phyloP scores from a whole-genome alignment of 345 rosid genomes.

The Brassica nigra region DNA sequence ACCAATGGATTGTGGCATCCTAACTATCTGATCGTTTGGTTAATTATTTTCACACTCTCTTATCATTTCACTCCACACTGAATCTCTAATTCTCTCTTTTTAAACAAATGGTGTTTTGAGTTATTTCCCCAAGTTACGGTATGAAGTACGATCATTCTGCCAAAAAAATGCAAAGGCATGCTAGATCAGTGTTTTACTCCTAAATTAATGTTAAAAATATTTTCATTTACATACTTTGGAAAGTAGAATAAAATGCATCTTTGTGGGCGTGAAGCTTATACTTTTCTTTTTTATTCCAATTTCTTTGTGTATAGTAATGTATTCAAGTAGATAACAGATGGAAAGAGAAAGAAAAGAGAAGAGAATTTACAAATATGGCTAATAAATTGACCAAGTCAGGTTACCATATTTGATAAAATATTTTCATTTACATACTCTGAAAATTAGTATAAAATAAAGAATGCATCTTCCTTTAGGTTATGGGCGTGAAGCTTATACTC shows the following conservation, averaged over 20 bases:
- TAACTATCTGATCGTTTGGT: background rate
- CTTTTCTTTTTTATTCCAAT: background rate
- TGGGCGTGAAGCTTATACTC: background rate
- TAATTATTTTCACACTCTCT: background rate
- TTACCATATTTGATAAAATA: constrained; percentile 22
- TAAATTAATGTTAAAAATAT: background rate
- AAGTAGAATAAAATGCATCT: background rate
- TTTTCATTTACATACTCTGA: background rate
- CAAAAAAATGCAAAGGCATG: background rate
- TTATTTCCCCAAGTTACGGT: background rate
- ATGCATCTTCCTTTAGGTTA: background rate
- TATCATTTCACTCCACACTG: background rate
- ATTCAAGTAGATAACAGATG: background rate
- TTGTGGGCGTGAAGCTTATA: too few species aligned
- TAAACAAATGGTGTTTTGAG: background rate
- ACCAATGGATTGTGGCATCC: background rate
- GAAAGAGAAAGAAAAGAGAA: background rate
- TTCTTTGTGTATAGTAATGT: background rate
- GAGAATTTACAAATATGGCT: constrained; percentile 33
- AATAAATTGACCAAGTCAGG: constrained; percentile 38
- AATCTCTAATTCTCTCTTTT: background rate
- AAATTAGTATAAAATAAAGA: background rate
- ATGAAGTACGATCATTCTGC: background rate
- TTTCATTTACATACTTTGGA: background rate
- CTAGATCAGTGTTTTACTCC: background rate